phyloP scores from a whole-genome alignment of 176 grass and related monocot genomes.

The Oryza coarctata region DNA sequence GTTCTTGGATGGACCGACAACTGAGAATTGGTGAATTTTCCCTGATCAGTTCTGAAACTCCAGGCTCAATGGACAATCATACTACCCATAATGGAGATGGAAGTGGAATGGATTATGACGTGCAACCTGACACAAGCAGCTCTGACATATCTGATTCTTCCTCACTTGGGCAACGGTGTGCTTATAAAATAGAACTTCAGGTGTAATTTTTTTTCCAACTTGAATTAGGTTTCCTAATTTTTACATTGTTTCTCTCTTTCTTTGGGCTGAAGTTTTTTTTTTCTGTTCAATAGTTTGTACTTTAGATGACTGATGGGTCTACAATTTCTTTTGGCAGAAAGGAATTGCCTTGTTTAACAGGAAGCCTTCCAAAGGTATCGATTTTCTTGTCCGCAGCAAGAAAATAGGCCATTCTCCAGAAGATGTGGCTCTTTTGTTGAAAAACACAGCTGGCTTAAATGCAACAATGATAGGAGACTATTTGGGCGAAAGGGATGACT shows the following conservation, averaged over 20 bases:
- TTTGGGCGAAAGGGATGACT: constrained; percentile 93
- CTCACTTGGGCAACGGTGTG: constrained; percentile 80
- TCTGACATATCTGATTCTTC: constrained; percentile 72
- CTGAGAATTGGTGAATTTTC: constrained; percentile 80
- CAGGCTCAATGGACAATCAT: constrained; percentile 53
- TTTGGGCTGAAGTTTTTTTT: neutral
- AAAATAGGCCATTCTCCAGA: constrained; percentile 79
- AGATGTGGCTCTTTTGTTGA: constrained; percentile 84
- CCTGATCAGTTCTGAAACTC: constrained; percentile 45
- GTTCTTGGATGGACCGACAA: constrained; percentile 92
- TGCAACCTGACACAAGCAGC: constrained; percentile 57
- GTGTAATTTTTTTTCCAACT: constrained; percentile 42
- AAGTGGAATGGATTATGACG: constrained; percentile 62
- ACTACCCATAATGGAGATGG: constrained; percentile 67
- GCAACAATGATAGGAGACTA: constrained; percentile 89
- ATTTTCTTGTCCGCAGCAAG: constrained; percentile 84
- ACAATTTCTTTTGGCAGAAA: constrained; percentile 62
- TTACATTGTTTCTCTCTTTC: neutral
- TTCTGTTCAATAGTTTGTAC: neutral
- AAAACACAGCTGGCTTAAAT: constrained; percentile 73
- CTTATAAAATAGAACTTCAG: constrained; percentile 94
- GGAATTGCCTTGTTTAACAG: constrained; percentile 89
- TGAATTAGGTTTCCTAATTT: neutral
- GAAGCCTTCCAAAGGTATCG: constrained; percentile 95
- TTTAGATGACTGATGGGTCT: neutral